Evolutionary conservation across 1,139 yeast genomes (phyloP), one percentile per base, ranked within the genome.

Genomic region (Candida albicans): DNA sequence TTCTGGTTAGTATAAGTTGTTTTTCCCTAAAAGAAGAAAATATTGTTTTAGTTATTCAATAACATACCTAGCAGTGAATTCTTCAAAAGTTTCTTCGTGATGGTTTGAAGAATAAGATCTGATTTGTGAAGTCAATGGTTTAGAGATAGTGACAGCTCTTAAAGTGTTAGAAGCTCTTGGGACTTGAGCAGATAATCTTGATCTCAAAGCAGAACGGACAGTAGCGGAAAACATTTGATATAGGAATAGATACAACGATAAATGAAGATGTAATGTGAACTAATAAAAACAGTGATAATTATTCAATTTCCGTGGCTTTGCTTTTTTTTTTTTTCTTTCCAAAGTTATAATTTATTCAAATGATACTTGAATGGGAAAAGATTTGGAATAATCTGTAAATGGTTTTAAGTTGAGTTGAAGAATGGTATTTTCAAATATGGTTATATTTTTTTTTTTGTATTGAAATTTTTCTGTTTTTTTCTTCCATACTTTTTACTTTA

Each of bases 81-180:
- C 97, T 71, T 90, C 97, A 57, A 88, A 90, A 48, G 96, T 82
- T 75, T 91, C 97, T 65, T 87, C 96, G 57, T 81, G 86, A 64
- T 83, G 88, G 52, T 77, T 18, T 22, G 35, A 84, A 15, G 96
- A 84, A 77, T 85, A 88, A 60, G 71, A 71, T 77, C 95, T 84
- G 51, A 76, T 45, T 44, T 59, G 45, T 24, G 46, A 43, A 28
- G 45, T 36, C 33, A 35, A 40, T 27, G 46, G 41, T 44, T 44
- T 55, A 40, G 57, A 54, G 37, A 58, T 52, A 44, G 59, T 44
- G 34, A 59, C 51, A 46, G 58, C 53, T 52, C 60, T 60, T 37
- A 42, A 38, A 18, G 40, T 43, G 32, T 41, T 41, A 10, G 51
- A 37, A 30, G 47, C 52, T 57, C 66, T 64, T 50, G 68, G 65